Base-by-base conservation (phyloP, 352 stramenopile genomes). In the Phytophthora cactorum region DNA sequence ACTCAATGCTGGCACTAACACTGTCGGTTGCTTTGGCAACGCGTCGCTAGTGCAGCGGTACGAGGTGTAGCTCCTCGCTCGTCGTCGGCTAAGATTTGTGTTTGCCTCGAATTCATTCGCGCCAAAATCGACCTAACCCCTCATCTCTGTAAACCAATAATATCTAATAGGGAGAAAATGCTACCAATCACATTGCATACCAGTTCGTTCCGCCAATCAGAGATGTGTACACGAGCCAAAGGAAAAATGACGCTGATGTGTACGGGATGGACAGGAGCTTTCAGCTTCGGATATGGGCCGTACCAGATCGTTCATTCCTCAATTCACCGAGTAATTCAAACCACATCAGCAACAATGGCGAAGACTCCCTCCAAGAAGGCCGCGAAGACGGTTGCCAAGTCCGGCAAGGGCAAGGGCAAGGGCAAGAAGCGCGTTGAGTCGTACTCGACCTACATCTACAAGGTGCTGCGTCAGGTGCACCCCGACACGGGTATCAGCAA, bases 401-500 rank as follows among this genome's bases (percentile, higher is more conserved):
- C 84, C 52, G 79, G 69, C 52, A 92, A 95, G 71, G 82, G 83
- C 75, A 95, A 92, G 75, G 82, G 85, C 82, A 89, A 89, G 69
- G 83, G 83, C 75, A 93, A 94, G 82, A 96, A 96, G 81, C 88
- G 88, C 44, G 86, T 96, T 1, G 90, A 97, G 56, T 91, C 82
- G 62, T 97, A 97, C 82, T 91, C 84, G 71, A 94, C 84, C 53
- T 97, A 97, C 88, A 97, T 97, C 79, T 97, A 97, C 89, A 97
- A 97, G 84, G 90, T 97, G 53, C 68, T 97, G 60, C 94, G 92
- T 53, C 97, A 98, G 79, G 96, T 99, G 71, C 96, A 99, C 85
- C 95, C 96, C 7, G 95, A 99, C 68, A 98, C 93, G 67, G 97
- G 97, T 78, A 99, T 99, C 78, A 98, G 86, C 81, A 97, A 97